These are phyloP conservation scores for Cupressus sempervirens DNA, from an alignment of 75 land plant genomes.

Conservation along the genomic window DNA sequence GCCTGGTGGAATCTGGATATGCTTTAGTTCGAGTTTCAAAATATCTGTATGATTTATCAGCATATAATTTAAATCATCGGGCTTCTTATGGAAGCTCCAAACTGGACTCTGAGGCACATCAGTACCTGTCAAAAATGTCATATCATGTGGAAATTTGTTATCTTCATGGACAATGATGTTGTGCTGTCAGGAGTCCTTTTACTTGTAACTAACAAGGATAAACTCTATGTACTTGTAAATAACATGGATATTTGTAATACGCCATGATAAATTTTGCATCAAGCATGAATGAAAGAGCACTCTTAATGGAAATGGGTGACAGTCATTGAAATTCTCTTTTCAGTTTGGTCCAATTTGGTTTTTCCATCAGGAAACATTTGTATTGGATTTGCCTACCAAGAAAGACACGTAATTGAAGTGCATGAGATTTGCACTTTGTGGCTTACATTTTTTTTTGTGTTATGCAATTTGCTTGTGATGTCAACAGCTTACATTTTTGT, in stretches of 20 bases:
- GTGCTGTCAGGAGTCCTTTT: not conserved
- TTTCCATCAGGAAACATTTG: too few species aligned
- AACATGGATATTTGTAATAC: too few species aligned
- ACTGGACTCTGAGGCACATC: not conserved
- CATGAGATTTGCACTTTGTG: not conserved
- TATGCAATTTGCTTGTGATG: not conserved
- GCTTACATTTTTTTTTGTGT: not conserved
- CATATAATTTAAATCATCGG: not conserved
- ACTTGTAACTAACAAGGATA: not conserved
- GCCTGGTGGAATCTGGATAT: not conserved
- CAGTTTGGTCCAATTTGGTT: too few species aligned
- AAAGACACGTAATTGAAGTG: not conserved
- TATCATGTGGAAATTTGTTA: not conserved
- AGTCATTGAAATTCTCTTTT: not conserved
- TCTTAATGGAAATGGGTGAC: not conserved
- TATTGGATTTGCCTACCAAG: not conserved
- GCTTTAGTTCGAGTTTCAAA: too few species aligned
- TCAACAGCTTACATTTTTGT: too few species aligned
- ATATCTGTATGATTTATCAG: not conserved
- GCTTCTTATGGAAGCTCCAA: not conserved
- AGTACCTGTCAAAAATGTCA: not conserved
- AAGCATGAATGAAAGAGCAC: not conserved
- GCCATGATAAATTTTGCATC: not conserved
- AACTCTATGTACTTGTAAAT: too few species aligned
- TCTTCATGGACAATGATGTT: not conserved